Percentiles rank a stretch among this genome's conserved stretches.
These are phyloP conservation scores for Annulohypoxylon bovei DNA, from an alignment of 495 filamentous ascomycete genomes.

Conservation along the genomic window DNA sequence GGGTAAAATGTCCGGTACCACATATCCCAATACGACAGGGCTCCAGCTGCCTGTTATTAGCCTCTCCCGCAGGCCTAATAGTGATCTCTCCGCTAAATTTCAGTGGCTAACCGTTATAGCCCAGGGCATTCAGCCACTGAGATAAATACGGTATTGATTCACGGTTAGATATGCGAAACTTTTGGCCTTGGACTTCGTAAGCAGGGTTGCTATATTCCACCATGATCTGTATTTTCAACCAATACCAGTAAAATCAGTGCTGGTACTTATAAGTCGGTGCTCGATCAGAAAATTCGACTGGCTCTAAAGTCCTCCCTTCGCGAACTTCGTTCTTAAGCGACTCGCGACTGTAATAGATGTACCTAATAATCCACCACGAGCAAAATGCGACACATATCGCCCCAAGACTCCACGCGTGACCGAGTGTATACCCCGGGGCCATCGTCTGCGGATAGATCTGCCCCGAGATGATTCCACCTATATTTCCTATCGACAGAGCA, in stretches of 20 bases:
- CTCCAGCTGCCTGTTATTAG: too few relatives aligned
- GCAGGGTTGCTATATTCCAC: background rate
- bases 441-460: constrained; percentile 47
- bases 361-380: constrained; percentile 42
- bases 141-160: too few relatives aligned
- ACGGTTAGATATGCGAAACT: too few relatives aligned
- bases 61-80: too few relatives aligned
- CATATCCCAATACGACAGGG: background rate
- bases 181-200: too few relatives aligned
- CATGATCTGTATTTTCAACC: background rate
- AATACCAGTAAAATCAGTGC: constrained; percentile 18
- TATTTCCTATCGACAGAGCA: constrained; percentile 50
- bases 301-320: constrained; percentile 3
- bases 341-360: constrained; percentile 41
- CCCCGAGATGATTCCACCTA: constrained; percentile 52
- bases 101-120: too few relatives aligned
- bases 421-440: constrained; percentile 44
- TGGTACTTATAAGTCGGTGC: constrained; percentile 43
- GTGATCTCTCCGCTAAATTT: too few relatives aligned
- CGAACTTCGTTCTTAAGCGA: constrained; percentile 26
- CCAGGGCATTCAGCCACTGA: too few relatives aligned
- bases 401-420: constrained; percentile 47
- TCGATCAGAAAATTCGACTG: constrained; percentile 37
- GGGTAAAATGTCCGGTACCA: background rate
- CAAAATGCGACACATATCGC: constrained; percentile 39